phyloP scores from a whole-genome alignment of 768 basidiomycete species.

The Rhodotorula taiwanensis region DNA sequence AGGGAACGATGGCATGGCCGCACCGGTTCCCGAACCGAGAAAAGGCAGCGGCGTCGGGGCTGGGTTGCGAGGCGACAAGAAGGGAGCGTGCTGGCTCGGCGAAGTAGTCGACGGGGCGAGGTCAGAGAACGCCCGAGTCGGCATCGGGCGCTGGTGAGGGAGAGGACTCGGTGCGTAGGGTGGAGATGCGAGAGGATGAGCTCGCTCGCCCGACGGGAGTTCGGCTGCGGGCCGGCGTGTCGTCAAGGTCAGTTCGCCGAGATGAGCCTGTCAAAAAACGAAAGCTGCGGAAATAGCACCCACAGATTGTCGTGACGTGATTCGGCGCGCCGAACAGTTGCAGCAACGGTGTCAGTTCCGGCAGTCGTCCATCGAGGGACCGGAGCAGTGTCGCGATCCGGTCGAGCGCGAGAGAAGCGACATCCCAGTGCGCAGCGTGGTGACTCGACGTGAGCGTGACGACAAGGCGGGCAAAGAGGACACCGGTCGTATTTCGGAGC shows the following conservation, averaged over 20 bases:
- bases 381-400: slow-evolving; percentile 22
- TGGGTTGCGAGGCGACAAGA: too few species aligned
- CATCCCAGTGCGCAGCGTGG: slow-evolving; percentile 25
- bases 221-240: neutral
- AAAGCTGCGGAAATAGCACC: neutral
- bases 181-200: neutral
- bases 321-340: slow-evolving; percentile 22
- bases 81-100: too few species aligned
- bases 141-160: too few species aligned
- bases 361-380: slow-evolving; percentile 17
- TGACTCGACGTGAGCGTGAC: slow-evolving; percentile 27
- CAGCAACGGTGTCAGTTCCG: slow-evolving; percentile 19
- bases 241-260: neutral
- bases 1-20: too few species aligned
- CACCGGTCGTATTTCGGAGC: slow-evolving; percentile 10
- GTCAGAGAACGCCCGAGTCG: too few species aligned
- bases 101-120: neutral
- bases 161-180: too few species aligned
- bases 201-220: neutral
- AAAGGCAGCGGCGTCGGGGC: too few species aligned
- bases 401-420: slow-evolving; percentile 31
- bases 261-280: neutral
- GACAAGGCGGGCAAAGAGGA: slow-evolving; percentile 26
- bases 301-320: neutral
- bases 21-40: too few species aligned